Conservation (phyloP, 2,329 filamentous ascomycete genomes). For the Gnomoniopsis sp. region DNA sequence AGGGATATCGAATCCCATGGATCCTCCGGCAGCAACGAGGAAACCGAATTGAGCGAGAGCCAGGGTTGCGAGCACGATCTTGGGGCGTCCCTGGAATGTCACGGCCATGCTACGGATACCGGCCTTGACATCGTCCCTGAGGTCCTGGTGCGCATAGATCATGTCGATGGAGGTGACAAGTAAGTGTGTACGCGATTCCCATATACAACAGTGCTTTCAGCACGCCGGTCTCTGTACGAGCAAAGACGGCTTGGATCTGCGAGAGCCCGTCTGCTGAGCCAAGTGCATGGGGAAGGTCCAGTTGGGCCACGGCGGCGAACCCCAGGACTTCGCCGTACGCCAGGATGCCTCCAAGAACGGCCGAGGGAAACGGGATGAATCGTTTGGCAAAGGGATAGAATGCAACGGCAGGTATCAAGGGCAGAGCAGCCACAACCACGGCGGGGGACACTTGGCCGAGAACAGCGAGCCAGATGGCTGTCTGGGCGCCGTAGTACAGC, state of each 20-base stretch:
- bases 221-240: slow-evolving; percentile 9
- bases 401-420: neutral
- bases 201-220: slow-evolving; percentile 30
- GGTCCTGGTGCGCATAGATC: slow-evolving; percentile 34
- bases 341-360: neutral
- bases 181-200: too few species aligned
- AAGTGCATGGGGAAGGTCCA: too few species aligned
- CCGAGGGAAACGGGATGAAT: neutral
- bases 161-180: slow-evolving; percentile 24
- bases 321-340: too few species aligned
- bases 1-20: too few species aligned
- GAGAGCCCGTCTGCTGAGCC: too few species aligned
- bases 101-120: slow-evolving; percentile 33
- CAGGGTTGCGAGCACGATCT: slow-evolving; percentile 1
- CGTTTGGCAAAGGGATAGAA: neutral
- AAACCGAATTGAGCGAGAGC: too few species aligned
- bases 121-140: slow-evolving; percentile 29
- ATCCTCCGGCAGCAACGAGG: too few species aligned
- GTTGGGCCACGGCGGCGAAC: too few species aligned
- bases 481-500: slow-evolving; percentile 24
- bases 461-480: neutral
- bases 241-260: too few species aligned
- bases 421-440: neutral
- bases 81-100: slow-evolving; percentile 24
- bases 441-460: neutral